Conservation (phyloP, 768 basidiomycete genomes). For the Amanita fuliginea region DNA sequence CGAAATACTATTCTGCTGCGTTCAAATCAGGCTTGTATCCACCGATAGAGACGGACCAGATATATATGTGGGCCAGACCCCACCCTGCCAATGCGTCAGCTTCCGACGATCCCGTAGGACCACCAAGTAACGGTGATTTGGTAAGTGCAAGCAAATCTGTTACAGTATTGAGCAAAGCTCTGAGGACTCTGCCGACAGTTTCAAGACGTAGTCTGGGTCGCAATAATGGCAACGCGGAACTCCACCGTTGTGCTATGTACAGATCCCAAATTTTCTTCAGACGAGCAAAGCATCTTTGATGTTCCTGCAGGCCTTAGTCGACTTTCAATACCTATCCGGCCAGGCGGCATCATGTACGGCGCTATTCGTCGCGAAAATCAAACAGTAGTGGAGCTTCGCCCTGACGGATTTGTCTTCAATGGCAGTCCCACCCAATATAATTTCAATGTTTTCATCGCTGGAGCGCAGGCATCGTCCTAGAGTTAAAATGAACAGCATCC, state of each 20-base stretch:
- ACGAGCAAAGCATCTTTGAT: constrained; percentile 25
- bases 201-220: constrained; percentile 55
- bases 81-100: constrained; percentile 46
- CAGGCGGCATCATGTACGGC: constrained; percentile 40
- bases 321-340: constrained; percentile 42
- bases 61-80: constrained; percentile 56
- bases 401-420: constrained; percentile 42
- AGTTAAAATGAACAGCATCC: neutral
- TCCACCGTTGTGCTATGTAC: constrained; percentile 46
- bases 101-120: constrained; percentile 37
- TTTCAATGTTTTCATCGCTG: constrained; percentile 59
- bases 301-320: constrained; percentile 52
- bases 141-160: constrained; percentile 26
- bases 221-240: constrained; percentile 49
- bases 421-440: constrained; percentile 49
- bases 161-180: neutral
- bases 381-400: constrained; percentile 34
- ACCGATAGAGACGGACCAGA: constrained; percentile 42
- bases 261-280: constrained; percentile 22
- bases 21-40: constrained; percentile 66
- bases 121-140: constrained; percentile 45
- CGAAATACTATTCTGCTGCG: constrained; percentile 53
- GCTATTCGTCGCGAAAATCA: constrained; percentile 37
- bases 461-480: constrained; percentile 10
- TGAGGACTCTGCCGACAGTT: constrained; percentile 26